Evolutionary conservation across 805 yeast species (phyloP).

Genomic region (Metschnikowia lachancei): DNA sequence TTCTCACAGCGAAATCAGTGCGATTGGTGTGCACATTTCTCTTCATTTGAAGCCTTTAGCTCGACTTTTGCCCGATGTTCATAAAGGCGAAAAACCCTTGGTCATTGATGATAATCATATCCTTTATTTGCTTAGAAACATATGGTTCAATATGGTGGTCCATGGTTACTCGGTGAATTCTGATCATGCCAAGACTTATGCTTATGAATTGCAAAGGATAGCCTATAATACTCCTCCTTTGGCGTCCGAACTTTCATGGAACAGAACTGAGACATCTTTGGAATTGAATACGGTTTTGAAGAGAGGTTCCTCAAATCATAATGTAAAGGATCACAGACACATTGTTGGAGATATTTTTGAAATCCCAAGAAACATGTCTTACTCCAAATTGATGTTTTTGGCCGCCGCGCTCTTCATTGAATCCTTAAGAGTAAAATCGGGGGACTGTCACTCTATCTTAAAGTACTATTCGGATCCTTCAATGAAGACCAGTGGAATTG

Average conservation of each 20-base stretch:
- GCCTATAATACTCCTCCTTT: slow-evolving; percentile 65
- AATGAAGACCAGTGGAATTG: slow-evolving; percentile 61
- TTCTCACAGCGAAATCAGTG: slow-evolving; percentile 67
- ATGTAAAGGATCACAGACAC: slow-evolving; percentile 71
- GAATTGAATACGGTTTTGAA: slow-evolving; percentile 88
- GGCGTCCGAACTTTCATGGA: slow-evolving; percentile 34
- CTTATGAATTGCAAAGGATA: slow-evolving; percentile 55
- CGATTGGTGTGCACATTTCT: slow-evolving; percentile 67
- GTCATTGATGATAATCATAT: slow-evolving; percentile 46
- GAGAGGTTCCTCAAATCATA: slow-evolving; percentile 82
- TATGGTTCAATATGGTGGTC: slow-evolving; percentile 91
- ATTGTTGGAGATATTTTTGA: slow-evolving; percentile 51
- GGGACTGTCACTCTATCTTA: slow-evolving; percentile 75
- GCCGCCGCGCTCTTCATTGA: slow-evolving; percentile 81
- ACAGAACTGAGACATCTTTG: slow-evolving; percentile 84
- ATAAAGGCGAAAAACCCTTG: slow-evolving; percentile 42
- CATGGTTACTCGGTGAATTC: slow-evolving; percentile 80
- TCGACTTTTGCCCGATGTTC: slow-evolving; percentile 59
- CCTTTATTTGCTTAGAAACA: slow-evolving; percentile 68
- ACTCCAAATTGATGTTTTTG: slow-evolving; percentile 81
- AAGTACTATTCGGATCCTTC: slow-evolving; percentile 87
- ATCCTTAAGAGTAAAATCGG: slow-evolving; percentile 70
- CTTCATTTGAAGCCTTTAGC: slow-evolving; percentile 73
- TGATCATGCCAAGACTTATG: slow-evolving; percentile 47
- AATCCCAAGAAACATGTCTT: slow-evolving; percentile 54